Evolutionary conservation across 2,329 filamentous ascomycete species (phyloP).

Genomic region (Trichophyton benhamiae): DNA sequence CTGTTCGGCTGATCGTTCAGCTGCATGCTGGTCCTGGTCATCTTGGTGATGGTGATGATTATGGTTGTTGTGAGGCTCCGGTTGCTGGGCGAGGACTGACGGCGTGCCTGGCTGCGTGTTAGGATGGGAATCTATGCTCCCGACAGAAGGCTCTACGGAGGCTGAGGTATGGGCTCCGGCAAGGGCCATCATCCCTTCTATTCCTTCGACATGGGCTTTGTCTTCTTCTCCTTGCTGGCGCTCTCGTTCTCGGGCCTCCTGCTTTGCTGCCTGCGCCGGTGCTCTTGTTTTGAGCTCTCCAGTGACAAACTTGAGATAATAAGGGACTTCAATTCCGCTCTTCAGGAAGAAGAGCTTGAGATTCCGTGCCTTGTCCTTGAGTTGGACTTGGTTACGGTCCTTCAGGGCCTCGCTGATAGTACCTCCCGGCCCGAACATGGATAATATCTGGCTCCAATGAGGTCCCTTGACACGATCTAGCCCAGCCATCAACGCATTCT

Average conservation of each 20-base stretch:
- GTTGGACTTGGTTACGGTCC: slow-evolving; percentile 78
- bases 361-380: slow-evolving; percentile 86
- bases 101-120: slow-evolving; percentile 20
- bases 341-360: slow-evolving; percentile 86
- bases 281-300: slow-evolving; percentile 79
- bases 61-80: background rate
- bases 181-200: slow-evolving; percentile 37
- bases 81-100: background rate
- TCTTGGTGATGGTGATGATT: slow-evolving; percentile 9
- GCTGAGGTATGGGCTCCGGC: slow-evolving; percentile 30
- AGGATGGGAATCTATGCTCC: slow-evolving; percentile 17
- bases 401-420: slow-evolving; percentile 72
- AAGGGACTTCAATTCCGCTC: slow-evolving; percentile 79
- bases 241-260: slow-evolving; percentile 37
- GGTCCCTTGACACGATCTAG: slow-evolving; percentile 80
- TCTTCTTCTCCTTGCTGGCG: slow-evolving; percentile 36
- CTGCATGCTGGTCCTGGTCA: slow-evolving; percentile 14
- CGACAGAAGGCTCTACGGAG: slow-evolving; percentile 5
- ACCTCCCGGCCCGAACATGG: slow-evolving; percentile 68
- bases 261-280: slow-evolving; percentile 47
- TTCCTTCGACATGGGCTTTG: slow-evolving; percentile 36
- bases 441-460: slow-evolving; percentile 85
- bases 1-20: slow-evolving; percentile 32
- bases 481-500: slow-evolving; percentile 78
- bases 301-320: slow-evolving; percentile 75